Evolutionary conservation across 129 eudicot genomes (phyloP), one percentile per base, ranked within the genome.

Genomic region (Flaveria trinervia): DNA sequence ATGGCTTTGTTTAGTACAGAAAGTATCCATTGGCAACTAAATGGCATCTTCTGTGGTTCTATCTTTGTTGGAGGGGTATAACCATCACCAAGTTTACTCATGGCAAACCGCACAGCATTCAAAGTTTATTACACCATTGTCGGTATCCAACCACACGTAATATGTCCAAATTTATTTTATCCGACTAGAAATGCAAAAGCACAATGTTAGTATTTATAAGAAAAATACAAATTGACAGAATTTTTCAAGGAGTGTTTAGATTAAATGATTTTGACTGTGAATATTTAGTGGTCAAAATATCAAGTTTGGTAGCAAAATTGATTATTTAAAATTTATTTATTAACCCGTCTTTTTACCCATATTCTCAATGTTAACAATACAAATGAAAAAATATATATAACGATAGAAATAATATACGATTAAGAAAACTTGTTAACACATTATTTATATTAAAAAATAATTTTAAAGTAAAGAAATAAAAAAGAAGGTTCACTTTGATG

Each of bases 1-100:
- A 89, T 89, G 41, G 98, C 86, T 77, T 91, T 91, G 88, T 91
- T 93, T 44, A 91, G 75, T 13, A 87, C 96, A 1, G 98, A 90
- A 18, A 93, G 90, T 80, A 93, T 93, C 98, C 98, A 93, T 30
- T 85, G 90, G 92, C 97, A 93, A 80, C 86, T 85, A 80, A 90
- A 93, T 45, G 96, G 97, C 91, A 93, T 74, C 52, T 46, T 75
- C 28, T 72, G 54, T 1, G 87, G 82, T 54, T 20, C 80, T 44
- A 93, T 69, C 57, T 83, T 76, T 66, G 83, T 45, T 30, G 98
- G 92, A 73, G 98, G 97, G 46, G 82, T 85, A 74, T 88, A 93
- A 68, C 81, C 89, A 30, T 93, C 97, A 56, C 98, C 97, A 14
- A 93, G 96, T 81, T 90, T 93, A 60, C 87, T 86, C 96, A 93